Conservation (phyloP, 805 yeast species). For the Suhomyces prunicola region DNA sequence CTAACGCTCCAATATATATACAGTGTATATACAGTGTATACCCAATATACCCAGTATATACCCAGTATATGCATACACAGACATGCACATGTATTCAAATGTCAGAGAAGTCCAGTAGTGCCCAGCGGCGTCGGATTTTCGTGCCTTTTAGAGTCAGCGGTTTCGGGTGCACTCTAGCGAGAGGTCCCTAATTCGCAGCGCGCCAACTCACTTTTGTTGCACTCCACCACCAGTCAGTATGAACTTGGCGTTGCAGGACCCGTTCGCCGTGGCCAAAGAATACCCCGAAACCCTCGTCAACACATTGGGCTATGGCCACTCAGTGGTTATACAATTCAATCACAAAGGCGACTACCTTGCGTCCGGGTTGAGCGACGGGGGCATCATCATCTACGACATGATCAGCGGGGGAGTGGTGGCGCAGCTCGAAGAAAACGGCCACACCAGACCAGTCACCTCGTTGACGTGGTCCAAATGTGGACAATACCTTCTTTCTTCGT, state of each 20-base stretch:
- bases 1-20: too few species aligned
- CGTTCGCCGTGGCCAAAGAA: conserved; percentile 87
- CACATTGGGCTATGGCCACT: conserved; percentile 62
- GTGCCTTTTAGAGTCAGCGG: too few species aligned
- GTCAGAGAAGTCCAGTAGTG: too few species aligned
- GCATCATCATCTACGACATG: conserved; percentile 68
- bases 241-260: conserved; percentile 84
- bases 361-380: conserved; percentile 72
- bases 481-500: conserved; percentile 60
- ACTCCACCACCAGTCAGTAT: too few species aligned
- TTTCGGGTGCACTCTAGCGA: too few species aligned
- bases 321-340: conserved; percentile 66
- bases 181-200: too few species aligned
- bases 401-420: conserved; percentile 59
- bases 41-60: too few species aligned
- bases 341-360: conserved; percentile 83
- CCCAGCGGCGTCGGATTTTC: too few species aligned
- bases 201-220: too few species aligned
- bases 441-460: conserved; percentile 70
- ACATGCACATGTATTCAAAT: too few species aligned
- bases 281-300: conserved; percentile 82
- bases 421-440: conserved; percentile 51
- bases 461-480: conserved; percentile 75
- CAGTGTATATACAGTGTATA: too few species aligned
- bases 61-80: too few species aligned